phyloP scores from a whole-genome alignment of 2,329 filamentous ascomycete species.

The Diaporthe vaccinii region DNA sequence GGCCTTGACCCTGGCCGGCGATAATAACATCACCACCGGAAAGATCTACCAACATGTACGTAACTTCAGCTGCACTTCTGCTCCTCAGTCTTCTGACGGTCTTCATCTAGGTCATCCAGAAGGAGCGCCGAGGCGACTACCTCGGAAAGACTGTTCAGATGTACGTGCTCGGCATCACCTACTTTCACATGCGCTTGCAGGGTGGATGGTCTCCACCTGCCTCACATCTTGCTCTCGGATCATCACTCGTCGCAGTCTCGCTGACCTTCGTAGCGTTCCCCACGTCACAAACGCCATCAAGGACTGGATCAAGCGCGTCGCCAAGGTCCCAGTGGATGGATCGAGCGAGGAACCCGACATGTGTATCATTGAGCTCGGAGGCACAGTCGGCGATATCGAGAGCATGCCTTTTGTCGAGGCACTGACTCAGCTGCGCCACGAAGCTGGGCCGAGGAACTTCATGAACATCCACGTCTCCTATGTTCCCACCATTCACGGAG shows the following conservation, averaged over 20 bases:
- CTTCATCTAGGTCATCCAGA: conserved; percentile 58
- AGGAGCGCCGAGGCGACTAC: conserved; percentile 78
- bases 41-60: conserved; percentile 96
- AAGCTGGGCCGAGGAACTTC: conserved; percentile 83
- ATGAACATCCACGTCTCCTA: conserved; percentile 91
- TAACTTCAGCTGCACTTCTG: conserved; percentile 56
- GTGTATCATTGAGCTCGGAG: conserved; percentile 79
- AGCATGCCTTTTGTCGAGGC: conserved; percentile 91
- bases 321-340: conserved; percentile 87
- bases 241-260: neutral
- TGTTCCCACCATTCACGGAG: conserved; percentile 76
- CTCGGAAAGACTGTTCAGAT: conserved; percentile 91
- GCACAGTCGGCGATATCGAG: conserved; percentile 79
- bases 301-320: conserved; percentile 91
- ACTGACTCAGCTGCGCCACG: conserved; percentile 81
- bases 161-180: conserved; percentile 42
- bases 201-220: neutral
- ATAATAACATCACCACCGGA: conserved; percentile 97
- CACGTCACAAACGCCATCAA: conserved; percentile 94
- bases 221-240: neutral
- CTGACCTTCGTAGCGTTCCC: conserved; percentile 68
- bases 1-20: conserved; percentile 82
- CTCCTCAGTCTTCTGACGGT: conserved; percentile 25
- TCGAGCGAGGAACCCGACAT: conserved; percentile 87
- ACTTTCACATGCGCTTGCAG: neutral